Evolutionary conservation across 1,284 basidiomycete species (phyloP).

Genomic region (Earliella scabrosa): DNA sequence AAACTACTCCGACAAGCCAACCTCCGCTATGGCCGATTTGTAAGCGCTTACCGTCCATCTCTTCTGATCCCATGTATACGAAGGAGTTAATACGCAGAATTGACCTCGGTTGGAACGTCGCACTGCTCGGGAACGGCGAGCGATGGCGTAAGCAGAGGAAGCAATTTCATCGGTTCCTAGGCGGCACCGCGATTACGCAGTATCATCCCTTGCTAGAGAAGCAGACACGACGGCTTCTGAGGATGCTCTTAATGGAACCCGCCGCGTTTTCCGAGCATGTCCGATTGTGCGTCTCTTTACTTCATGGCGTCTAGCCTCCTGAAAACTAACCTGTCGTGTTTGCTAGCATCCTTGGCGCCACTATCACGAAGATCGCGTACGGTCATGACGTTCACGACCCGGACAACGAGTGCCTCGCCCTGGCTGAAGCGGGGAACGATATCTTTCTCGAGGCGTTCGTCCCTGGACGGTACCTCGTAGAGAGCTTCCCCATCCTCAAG

Average conservation of each 20-base stretch:
- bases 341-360: not conserved
- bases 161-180: not conserved
- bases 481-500: conserved; percentile 12
- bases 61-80: too few relatives aligned
- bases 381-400: conserved; percentile 33
- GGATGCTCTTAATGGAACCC: not conserved
- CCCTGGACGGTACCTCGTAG: conserved; percentile 17
- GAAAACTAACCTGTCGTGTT: too few relatives aligned
- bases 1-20: conserved; percentile 33
- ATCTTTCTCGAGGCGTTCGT: conserved; percentile 5
- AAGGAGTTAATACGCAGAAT: not conserved
- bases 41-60: not conserved
- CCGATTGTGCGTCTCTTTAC: not conserved
- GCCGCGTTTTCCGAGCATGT: not conserved
- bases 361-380: conserved; percentile 32
- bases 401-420: conserved; percentile 2
- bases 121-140: not conserved
- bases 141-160: not conserved
- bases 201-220: not conserved
- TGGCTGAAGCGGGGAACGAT: conserved; percentile 2
- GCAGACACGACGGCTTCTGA: not conserved
- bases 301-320: too few relatives aligned
- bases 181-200: not conserved
- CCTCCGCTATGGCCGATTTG: not conserved
- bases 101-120: conserved; percentile 7